These are phyloP conservation scores for Biancaea sappan DNA, from an alignment of 306 rosid species.

Conservation along the genomic window DNA sequence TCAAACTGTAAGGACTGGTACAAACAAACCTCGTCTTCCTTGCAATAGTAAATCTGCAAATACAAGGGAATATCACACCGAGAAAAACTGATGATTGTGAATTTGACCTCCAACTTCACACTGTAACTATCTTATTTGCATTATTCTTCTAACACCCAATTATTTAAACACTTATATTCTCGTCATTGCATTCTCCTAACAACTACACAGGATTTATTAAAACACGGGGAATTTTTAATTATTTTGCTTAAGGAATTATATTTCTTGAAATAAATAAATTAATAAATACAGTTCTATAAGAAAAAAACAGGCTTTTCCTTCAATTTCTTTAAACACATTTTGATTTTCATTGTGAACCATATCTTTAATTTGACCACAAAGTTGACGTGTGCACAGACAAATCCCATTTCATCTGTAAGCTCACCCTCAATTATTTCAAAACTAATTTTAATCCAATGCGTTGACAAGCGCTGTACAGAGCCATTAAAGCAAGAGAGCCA, in stretches of 20 bases:
- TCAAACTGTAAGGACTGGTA: slow-evolving; percentile 75
- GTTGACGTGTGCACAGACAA: neutral
- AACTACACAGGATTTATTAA: neutral
- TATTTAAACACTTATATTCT: neutral
- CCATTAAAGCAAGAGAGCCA: slow-evolving; percentile 4
- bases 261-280: neutral
- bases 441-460: neutral
- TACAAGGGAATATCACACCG: slow-evolving; percentile 19
- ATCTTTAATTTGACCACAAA: neutral
- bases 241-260: neutral
- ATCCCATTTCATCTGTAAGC: neutral
- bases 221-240: neutral
- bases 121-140: neutral
- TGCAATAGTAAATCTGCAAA: slow-evolving; percentile 88
- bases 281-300: neutral
- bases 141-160: neutral
- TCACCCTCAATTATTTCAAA: neutral
- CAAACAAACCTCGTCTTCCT: slow-evolving; percentile 93
- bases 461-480: neutral
- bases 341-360: neutral
- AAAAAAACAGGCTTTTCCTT: neutral
- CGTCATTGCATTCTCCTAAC: neutral
- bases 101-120: neutral
- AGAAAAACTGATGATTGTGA: neutral
- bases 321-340: neutral